phyloP scores from a whole-genome alignment of 2,329 filamentous ascomycete genomes.

The Trichoderma semiorbis region DNA sequence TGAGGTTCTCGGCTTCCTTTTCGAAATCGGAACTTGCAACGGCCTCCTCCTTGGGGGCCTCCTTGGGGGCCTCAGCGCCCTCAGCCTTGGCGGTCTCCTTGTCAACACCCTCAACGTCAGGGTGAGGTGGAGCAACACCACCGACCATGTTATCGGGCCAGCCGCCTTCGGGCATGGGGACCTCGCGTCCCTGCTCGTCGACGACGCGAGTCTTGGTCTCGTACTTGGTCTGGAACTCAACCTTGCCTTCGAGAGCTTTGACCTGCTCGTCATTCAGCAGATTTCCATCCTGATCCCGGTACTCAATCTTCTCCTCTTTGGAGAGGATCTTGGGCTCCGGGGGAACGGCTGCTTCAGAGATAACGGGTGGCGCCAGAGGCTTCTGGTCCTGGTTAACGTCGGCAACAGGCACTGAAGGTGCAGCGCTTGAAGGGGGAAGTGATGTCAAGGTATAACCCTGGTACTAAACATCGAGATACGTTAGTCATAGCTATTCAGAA shows the following conservation, averaged over 20 bases:
- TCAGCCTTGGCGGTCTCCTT: conserved; percentile 51
- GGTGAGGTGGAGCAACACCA: conserved; percentile 55
- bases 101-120: conserved; percentile 59
- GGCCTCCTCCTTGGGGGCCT: conserved; percentile 41
- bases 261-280: conserved; percentile 81
- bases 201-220: conserved; percentile 89
- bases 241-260: conserved; percentile 79
- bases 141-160: conserved; percentile 33
- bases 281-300: conserved; percentile 92
- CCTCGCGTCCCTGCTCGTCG: conserved; percentile 74
- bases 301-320: conserved; percentile 82
- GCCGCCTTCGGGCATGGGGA: conserved; percentile 47
- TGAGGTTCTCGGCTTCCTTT: conserved; percentile 52
- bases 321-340: conserved; percentile 47
- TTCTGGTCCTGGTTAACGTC: conserved; percentile 26
- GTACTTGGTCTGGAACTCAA: conserved; percentile 92
- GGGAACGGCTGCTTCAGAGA: conserved; percentile 51
- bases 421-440: conserved; percentile 24
- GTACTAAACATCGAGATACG: conserved; percentile 38
- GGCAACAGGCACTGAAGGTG: conserved; percentile 24
- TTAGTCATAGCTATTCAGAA: conserved; percentile 19
- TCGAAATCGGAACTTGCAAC: conserved; percentile 56
- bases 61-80: conserved; percentile 38
- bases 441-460: conserved; percentile 24
- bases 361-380: conserved; percentile 30